These are phyloP conservation scores for Salmacisia buchloeana DNA, from an alignment of 1,284 basidiomycete genomes.

Conservation along the genomic window DNA sequence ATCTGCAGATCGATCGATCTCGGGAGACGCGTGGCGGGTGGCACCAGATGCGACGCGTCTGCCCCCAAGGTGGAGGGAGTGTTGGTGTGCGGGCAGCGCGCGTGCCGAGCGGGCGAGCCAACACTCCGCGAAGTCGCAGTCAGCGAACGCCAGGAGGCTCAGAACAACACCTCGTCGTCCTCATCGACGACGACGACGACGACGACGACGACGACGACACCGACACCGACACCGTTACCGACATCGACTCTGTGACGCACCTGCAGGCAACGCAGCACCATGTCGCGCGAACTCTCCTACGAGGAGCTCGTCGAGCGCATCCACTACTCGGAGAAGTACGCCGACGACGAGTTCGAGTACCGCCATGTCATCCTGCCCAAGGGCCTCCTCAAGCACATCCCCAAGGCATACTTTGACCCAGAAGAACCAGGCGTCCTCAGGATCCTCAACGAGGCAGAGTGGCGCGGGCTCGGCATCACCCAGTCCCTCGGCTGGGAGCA, in stretches of 20 bases:
- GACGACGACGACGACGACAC: neutral
- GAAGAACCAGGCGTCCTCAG: conserved; percentile 75
- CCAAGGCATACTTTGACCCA: conserved; percentile 56
- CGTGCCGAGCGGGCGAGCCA: too few relatives aligned
- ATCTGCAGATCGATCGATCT: neutral
- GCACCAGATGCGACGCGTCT: too few relatives aligned
- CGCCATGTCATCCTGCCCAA: conserved; percentile 53
- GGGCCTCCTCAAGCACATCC: conserved; percentile 46
- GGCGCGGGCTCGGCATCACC: conserved; percentile 91
- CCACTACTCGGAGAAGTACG: conserved; percentile 53
- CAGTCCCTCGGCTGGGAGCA: conserved; percentile 96
- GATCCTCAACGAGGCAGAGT: conserved; percentile 77
- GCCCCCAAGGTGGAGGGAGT: too few relatives aligned
- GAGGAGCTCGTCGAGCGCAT: conserved; percentile 8
- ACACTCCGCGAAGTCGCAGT: too few relatives aligned
- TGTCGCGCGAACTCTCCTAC: conserved; percentile 3
- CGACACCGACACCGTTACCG: neutral
- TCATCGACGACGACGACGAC: too few relatives aligned
- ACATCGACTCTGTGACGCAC: neutral
- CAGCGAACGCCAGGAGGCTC: too few relatives aligned
- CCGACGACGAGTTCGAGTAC: conserved; percentile 61
- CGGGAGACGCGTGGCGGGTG: neutral
- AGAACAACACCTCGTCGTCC: too few relatives aligned
- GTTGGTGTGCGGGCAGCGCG: too few relatives aligned
- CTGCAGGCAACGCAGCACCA: neutral